A percentile compares a stretch with the other conserved stretches of the same genome.
Conservation (phyloP, 306 rosid genomes). For the Prunus mira region DNA sequence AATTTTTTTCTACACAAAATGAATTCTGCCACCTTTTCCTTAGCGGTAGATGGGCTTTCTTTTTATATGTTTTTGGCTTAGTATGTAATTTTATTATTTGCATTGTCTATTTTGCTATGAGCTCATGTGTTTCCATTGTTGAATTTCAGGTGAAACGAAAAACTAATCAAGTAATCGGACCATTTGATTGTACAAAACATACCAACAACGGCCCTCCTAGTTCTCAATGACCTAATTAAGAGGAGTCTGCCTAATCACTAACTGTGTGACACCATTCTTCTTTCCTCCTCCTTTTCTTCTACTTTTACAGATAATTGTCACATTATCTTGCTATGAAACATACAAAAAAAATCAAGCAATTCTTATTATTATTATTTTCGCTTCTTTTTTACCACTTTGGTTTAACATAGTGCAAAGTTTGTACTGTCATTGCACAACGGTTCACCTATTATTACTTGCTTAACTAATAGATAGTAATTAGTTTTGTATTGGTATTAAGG, state of each 20-base stretch:
- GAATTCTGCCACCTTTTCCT: too few species aligned
- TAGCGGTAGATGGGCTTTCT: too few species aligned
- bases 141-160: slow-evolving; percentile 70
- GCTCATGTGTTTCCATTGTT: background rate
- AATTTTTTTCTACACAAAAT: too few species aligned
- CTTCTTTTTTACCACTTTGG: background rate
- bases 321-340: background rate
- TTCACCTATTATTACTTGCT: too few species aligned
- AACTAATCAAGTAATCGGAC: slow-evolving; percentile 67
- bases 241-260: slow-evolving; percentile 10
- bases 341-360: background rate
- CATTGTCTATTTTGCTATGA: background rate
- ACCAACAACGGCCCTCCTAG: slow-evolving; percentile 34
- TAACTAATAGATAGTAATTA: too few species aligned
- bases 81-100: background rate
- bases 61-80: too few species aligned
- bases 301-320: background rate
- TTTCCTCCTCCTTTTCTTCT: background rate
- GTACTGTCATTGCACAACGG: background rate
- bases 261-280: background rate
- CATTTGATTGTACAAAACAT: slow-evolving; percentile 82
- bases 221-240: slow-evolving; percentile 14
- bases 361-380: background rate
- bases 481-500: too few species aligned
- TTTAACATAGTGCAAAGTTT: background rate